phyloP scores from a whole-genome alignment of 441 rosid species.

The Hura crepitans region DNA sequence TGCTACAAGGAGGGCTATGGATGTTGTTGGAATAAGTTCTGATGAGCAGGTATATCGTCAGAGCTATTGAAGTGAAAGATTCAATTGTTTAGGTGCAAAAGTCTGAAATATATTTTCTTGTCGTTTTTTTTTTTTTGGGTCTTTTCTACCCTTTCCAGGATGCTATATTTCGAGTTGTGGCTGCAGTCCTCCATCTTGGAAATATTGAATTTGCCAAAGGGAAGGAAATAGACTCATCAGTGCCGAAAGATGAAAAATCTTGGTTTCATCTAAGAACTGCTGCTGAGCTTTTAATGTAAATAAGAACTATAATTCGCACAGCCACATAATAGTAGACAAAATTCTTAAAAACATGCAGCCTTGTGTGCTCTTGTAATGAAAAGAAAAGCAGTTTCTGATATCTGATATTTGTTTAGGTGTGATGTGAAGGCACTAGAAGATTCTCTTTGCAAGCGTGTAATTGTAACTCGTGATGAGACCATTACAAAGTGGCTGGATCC shows the following conservation, averaged over 20 bases:
- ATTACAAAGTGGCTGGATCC: slow-evolving; percentile 96
- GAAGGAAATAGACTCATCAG: slow-evolving; percentile 78
- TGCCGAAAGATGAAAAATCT: slow-evolving; percentile 87
- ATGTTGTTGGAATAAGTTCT: slow-evolving; percentile 78
- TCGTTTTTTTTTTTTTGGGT: too few species aligned
- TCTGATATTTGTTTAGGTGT: slow-evolving; percentile 51
- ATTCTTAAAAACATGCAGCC: slow-evolving; percentile 12
- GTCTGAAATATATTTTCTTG: slow-evolving; percentile 16
- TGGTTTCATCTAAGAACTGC: slow-evolving; percentile 78
- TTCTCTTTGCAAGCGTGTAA: slow-evolving; percentile 91
- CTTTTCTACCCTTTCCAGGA: slow-evolving; percentile 44
- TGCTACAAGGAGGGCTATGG: slow-evolving; percentile 91
- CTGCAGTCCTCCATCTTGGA: slow-evolving; percentile 95
- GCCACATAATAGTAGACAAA: slow-evolving; percentile 9
- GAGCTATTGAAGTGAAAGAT: slow-evolving; percentile 20
- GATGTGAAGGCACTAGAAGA: slow-evolving; percentile 80
- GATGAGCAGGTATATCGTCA: slow-evolving; percentile 67
- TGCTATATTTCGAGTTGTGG: slow-evolving; percentile 83
- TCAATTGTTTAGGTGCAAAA: slow-evolving; percentile 11
- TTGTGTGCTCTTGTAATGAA: slow-evolving; percentile 8
- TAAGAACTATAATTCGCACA: slow-evolving; percentile 21
- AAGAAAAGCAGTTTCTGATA: slow-evolving; percentile 24
- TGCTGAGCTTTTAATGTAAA: slow-evolving; percentile 82
- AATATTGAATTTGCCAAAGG: slow-evolving; percentile 89
- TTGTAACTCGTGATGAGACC: slow-evolving; percentile 96